These are phyloP conservation scores for Sclerotinia borealis DNA, from an alignment of 2,329 filamentous ascomycete species.

Conservation along the genomic window DNA sequence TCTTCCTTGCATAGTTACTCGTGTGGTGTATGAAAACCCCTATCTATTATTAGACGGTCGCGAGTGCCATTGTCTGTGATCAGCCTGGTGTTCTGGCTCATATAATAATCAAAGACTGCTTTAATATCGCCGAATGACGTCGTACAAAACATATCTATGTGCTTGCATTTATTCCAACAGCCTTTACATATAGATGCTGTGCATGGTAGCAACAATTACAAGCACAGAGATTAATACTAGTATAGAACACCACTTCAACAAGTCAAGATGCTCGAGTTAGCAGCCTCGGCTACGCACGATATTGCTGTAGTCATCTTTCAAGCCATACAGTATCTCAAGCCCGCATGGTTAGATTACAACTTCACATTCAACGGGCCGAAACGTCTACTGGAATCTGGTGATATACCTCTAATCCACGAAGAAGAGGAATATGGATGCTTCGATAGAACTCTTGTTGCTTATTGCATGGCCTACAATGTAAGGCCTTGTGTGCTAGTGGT, in stretches of 20 bases:
- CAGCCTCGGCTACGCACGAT: slow-evolving; percentile 57
- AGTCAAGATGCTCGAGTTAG: slow-evolving; percentile 51
- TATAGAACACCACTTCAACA: slow-evolving; percentile 45
- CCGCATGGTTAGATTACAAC: slow-evolving; percentile 58
- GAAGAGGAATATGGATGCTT: slow-evolving; percentile 56
- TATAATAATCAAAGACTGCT: neutral
- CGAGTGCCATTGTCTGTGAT: neutral
- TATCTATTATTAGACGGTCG: neutral
- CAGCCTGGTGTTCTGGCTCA: neutral
- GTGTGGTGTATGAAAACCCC: neutral
- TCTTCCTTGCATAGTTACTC: neutral
- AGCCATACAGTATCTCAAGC: slow-evolving; percentile 56
- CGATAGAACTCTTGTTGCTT: slow-evolving; percentile 62
- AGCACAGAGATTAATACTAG: neutral
- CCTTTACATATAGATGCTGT: neutral
- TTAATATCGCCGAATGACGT: neutral
- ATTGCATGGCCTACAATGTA: slow-evolving; percentile 62
- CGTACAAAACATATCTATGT: neutral
- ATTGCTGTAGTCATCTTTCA: slow-evolving; percentile 57
- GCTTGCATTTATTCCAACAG: neutral
- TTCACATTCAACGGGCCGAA: slow-evolving; percentile 56
- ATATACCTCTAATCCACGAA: slow-evolving; percentile 39
- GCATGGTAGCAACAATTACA: neutral
- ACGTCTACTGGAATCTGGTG: slow-evolving; percentile 44
- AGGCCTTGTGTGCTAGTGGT: neutral